Conservation (phyloP, 306 rosid genomes). For the Prunus padus region DNA sequence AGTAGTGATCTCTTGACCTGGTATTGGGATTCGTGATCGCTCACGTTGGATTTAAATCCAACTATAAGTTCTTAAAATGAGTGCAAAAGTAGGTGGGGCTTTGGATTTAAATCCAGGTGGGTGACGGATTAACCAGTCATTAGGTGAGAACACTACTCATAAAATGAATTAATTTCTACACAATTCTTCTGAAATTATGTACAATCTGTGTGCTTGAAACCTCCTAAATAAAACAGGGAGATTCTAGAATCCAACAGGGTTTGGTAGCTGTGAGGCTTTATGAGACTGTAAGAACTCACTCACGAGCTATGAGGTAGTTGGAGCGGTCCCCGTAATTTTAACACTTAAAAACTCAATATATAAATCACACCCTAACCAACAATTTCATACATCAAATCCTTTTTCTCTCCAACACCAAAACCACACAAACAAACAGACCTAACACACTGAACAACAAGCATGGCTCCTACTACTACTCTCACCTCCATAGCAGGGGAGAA, state of each 20-base stretch:
- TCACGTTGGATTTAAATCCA: too few species aligned
- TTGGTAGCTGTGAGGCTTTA: conserved; percentile 6
- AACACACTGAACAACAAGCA: background rate
- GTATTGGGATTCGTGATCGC: too few species aligned
- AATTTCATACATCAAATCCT: background rate
- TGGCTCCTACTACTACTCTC: conserved; percentile 47
- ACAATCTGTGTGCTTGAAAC: background rate
- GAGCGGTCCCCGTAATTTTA: conserved; percentile 9
- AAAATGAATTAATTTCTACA: background rate
- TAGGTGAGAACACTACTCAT: too few species aligned
- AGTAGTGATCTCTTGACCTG: too few species aligned
- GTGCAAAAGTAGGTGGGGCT: too few species aligned
- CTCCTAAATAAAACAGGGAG: background rate
- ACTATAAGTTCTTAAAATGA: too few species aligned
- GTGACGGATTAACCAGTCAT: too few species aligned
- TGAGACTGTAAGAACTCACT: background rate
- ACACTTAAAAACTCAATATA: background rate
- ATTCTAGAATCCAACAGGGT: background rate
- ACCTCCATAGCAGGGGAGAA: conserved; percentile 52
- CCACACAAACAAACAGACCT: background rate
- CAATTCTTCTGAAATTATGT: background rate
- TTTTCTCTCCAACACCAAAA: background rate
- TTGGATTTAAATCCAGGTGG: too few species aligned
- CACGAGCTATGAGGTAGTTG: conserved; percentile 26
- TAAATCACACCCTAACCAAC: background rate